phyloP scores from a whole-genome alignment of 495 filamentous ascomycete species.

The Mytilinidion resinicola region DNA sequence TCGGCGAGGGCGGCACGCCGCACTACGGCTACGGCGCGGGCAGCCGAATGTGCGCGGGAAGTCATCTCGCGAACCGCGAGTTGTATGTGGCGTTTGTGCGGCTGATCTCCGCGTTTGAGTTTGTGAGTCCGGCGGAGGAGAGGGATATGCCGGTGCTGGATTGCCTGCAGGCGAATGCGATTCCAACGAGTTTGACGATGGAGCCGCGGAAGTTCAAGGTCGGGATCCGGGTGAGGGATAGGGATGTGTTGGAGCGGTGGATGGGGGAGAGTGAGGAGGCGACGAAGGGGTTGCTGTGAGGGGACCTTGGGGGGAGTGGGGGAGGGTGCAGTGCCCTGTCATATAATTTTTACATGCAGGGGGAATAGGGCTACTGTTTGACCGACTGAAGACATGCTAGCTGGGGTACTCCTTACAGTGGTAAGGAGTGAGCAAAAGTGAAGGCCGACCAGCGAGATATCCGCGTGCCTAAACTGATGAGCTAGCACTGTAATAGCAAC shows the following conservation, averaged over 20 bases:
- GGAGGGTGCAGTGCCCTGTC: no score
- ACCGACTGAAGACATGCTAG: no score
- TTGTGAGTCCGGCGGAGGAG: constrained; percentile 45
- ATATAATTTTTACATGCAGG: no score
- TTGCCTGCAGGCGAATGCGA: constrained; percentile 56
- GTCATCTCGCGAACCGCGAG: constrained; percentile 24
- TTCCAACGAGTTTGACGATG: constrained; percentile 59
- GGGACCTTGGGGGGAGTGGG: no score
- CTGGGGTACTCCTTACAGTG: no score
- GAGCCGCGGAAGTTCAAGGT: constrained; percentile 62
- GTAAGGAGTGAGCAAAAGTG: no score
- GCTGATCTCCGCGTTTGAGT: constrained; percentile 60
- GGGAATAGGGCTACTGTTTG: no score
- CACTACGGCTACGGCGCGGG: constrained; percentile 64
- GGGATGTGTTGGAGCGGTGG: constrained; percentile 44
- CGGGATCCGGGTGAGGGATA: constrained; percentile 45
- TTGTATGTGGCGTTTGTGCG: constrained; percentile 54
- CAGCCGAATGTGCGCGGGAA: constrained; percentile 25
- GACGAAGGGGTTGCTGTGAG: constrained; percentile 47
- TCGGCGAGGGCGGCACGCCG: constrained; percentile 52
- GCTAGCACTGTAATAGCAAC: no score
- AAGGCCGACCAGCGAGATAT: no score
- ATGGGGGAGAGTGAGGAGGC: constrained; percentile 45
- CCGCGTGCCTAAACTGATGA: no score
- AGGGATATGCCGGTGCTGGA: constrained; percentile 52